These are phyloP conservation scores for Fusarium keratoplasticum DNA, from an alignment of 2,329 filamentous ascomycete genomes.

Conservation along the genomic window DNA sequence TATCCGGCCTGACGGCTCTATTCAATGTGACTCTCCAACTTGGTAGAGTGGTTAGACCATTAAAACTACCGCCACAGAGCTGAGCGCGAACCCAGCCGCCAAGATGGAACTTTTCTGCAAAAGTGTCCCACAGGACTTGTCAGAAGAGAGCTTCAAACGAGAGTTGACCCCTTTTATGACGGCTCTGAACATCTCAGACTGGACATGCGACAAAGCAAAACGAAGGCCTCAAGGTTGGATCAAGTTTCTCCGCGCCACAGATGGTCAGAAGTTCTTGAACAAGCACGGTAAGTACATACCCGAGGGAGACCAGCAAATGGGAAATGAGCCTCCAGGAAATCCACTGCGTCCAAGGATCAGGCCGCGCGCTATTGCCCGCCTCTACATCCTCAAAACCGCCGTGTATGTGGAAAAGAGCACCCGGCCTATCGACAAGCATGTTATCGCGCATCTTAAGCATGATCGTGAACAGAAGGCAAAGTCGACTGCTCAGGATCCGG, in stretches of 20 bases:
- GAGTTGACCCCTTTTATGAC: constrained; percentile 57
- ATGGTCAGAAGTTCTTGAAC: constrained; percentile 58
- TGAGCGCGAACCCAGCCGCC: neutral
- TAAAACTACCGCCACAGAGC: neutral
- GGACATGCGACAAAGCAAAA: constrained; percentile 56
- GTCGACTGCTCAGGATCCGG: constrained; percentile 15
- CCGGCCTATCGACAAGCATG: constrained; percentile 41
- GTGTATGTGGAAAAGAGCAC: constrained; percentile 51
- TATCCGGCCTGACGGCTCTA: neutral
- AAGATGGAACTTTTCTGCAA: constrained; percentile 61
- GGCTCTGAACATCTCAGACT: constrained; percentile 55
- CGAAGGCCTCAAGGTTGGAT: constrained; percentile 52
- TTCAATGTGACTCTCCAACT: neutral
- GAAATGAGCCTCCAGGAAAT: constrained; percentile 6
- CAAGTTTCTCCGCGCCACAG: constrained; percentile 54
- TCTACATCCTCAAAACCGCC: constrained; percentile 45
- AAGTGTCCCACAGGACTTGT: constrained; percentile 56
- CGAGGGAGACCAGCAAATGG: neutral
- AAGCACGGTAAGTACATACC: constrained; percentile 47
- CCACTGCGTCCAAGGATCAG: neutral
- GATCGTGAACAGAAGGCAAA: constrained; percentile 41
- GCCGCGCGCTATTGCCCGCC: constrained; percentile 40
- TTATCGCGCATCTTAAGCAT: constrained; percentile 44
- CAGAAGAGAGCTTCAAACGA: constrained; percentile 50
- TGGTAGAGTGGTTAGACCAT: neutral